Conservation (phyloP, 2,329 filamentous ascomycete genomes). For the Hymenoscyphus linearis region DNA sequence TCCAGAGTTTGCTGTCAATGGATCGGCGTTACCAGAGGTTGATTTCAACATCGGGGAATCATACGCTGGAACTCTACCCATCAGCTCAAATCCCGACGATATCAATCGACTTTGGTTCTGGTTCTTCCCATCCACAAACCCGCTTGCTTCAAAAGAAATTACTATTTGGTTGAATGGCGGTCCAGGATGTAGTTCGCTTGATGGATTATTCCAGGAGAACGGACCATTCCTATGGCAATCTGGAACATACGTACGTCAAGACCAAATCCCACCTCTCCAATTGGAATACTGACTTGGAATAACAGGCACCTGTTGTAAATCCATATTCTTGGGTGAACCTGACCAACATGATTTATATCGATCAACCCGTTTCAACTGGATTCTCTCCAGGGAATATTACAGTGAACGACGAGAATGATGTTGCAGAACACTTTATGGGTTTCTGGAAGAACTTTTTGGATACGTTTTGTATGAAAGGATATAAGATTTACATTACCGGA, state of each 20-base stretch:
- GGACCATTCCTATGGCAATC: constrained; percentile 28
- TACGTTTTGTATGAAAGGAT: constrained; percentile 49
- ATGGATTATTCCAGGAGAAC: constrained; percentile 69
- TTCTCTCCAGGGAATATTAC: constrained; percentile 50
- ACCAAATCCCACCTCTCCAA: not conserved
- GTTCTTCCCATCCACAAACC: constrained; percentile 49
- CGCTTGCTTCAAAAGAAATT: constrained; percentile 42
- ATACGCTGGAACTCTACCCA: constrained; percentile 42
- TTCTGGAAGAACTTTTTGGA: constrained; percentile 61
- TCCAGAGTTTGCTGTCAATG: constrained; percentile 28
- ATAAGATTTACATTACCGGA: constrained; percentile 59
- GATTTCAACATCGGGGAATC: constrained; percentile 30
- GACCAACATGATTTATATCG: constrained; percentile 28
- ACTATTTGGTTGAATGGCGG: constrained; percentile 87
- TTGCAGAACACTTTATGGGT: constrained; percentile 51
- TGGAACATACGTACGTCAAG: constrained; percentile 10
- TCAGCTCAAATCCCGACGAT: constrained; percentile 42
- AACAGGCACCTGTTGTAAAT: constrained; percentile 24
- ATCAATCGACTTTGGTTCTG: constrained; percentile 47
- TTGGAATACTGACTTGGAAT: constrained; percentile 1
- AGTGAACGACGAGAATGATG: constrained; percentile 46
- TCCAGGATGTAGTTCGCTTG: constrained; percentile 91
- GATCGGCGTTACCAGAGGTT: constrained; percentile 25
- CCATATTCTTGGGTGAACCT: constrained; percentile 28
- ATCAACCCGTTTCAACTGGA: constrained; percentile 36